A percentile compares a stretch with the other conserved stretches of the same genome.
Conservation (phyloP, 2,329 filamentous ascomycete species). For the Orbilia quercus region DNA sequence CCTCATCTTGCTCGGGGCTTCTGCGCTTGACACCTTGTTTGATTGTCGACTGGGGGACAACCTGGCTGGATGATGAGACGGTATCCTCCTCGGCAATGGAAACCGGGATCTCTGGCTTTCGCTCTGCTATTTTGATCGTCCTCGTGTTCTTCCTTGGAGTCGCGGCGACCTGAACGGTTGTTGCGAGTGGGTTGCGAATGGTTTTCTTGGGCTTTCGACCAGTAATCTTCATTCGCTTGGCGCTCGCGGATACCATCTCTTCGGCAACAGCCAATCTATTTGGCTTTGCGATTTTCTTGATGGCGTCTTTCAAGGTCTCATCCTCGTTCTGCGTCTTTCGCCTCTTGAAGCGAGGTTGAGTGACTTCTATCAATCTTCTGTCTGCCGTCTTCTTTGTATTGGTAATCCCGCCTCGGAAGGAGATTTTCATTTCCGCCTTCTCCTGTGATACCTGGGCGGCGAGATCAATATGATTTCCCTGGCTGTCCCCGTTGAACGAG, state of each 20-base stretch:
- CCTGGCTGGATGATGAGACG: conserved; percentile 43
- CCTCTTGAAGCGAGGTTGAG: conserved; percentile 33
- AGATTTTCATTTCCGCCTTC: conserved; percentile 48
- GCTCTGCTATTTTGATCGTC: conserved; percentile 27
- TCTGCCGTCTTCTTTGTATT: conserved; percentile 50
- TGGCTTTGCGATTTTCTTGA: conserved; percentile 78
- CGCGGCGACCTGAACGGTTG: conserved; percentile 59
- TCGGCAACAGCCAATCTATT: conserved; percentile 77
- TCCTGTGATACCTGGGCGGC: conserved; percentile 50
- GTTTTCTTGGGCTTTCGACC: conserved; percentile 69
- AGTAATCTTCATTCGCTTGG: conserved; percentile 68
- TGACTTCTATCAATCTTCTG: conserved; percentile 46
- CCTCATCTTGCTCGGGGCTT: conserved; percentile 17
- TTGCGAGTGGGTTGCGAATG: conserved; percentile 62
- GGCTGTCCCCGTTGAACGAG: conserved; percentile 33
- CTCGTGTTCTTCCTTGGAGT: conserved; percentile 59
- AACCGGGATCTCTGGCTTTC: conserved; percentile 22
- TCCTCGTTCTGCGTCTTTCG: conserved; percentile 70
- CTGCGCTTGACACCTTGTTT: conserved; percentile 39
- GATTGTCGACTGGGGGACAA: conserved; percentile 55
- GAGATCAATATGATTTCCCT: conserved; percentile 31
- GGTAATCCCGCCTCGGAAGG: conserved; percentile 53
- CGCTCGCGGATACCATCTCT: conserved; percentile 74
- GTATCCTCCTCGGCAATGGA: conserved; percentile 45
- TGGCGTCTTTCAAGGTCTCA: conserved; percentile 77